Evolutionary conservation across 257 asterid genomes (phyloP).

Genomic region (Gardenia jasminoides): DNA sequence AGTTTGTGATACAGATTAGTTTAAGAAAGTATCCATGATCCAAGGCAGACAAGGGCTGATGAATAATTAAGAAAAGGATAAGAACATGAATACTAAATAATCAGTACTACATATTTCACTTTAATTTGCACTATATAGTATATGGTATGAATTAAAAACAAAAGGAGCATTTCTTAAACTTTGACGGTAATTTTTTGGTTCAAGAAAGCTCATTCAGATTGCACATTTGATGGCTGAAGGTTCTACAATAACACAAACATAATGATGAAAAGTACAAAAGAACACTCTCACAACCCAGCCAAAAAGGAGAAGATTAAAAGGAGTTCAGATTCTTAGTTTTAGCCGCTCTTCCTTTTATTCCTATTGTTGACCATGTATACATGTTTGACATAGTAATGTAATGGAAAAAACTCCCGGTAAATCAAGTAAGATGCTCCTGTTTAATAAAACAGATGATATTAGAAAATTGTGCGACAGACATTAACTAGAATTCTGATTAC

Average conservation of each 20-base stretch:
- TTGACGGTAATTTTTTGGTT: neutral
- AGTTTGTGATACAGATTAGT: neutral
- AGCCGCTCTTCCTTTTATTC: constrained; percentile 2
- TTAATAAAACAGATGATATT: neutral
- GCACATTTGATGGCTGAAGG: neutral
- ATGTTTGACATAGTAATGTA: neutral
- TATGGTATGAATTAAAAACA: neutral
- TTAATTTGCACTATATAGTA: neutral
- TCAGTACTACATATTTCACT: neutral
- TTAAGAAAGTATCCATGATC: neutral
- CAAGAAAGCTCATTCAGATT: neutral
- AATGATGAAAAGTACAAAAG: no score
- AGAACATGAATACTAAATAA: neutral
- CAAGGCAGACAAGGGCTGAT: neutral
- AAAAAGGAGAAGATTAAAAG: neutral
- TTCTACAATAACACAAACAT: no score
- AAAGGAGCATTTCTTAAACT: neutral
- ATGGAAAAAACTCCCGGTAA: neutral
- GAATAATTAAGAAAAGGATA: neutral
- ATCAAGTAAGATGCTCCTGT: neutral
- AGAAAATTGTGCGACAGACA: neutral
- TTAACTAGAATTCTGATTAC: neutral
- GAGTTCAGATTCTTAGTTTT: neutral
- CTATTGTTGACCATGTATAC: neutral
- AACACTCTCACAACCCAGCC: neutral